phyloP scores from a whole-genome alignment of 2,329 filamentous ascomycete species.

The Aspergillus ruber region DNA sequence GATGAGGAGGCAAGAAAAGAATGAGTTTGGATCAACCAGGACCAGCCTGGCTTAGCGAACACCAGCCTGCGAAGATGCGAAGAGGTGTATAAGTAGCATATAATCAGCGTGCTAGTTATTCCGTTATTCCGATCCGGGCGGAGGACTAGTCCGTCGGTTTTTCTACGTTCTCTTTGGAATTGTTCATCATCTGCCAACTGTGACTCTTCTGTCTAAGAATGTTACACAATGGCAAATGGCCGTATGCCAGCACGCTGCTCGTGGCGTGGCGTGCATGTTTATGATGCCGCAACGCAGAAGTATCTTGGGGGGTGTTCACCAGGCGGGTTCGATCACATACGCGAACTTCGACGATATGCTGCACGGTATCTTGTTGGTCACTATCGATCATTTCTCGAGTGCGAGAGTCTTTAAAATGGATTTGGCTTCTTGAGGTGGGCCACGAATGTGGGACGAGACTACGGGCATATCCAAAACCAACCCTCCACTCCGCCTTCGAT shows the following conservation, averaged over 20 bases:
- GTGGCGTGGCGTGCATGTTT: neutral
- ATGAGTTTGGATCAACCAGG: conserved; percentile 19
- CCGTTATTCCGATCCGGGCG: neutral
- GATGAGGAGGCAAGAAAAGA: conserved; percentile 4
- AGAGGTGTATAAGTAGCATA: neutral
- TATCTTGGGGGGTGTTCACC: neutral
- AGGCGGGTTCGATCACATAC: neutral
- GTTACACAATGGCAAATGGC: neutral
- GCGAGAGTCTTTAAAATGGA: neutral
- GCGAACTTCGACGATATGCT: neutral
- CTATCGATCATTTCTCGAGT: too few relatives aligned
- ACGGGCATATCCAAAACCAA: neutral
- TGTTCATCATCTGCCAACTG: too few relatives aligned
- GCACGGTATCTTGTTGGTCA: neutral
- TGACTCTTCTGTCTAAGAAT: neutral
- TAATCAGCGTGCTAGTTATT: neutral
- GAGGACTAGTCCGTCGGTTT: neutral
- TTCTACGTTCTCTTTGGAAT: too few relatives aligned
- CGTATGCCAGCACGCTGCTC: neutral
- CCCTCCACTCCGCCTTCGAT: neutral
- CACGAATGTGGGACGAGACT: neutral
- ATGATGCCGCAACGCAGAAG: neutral
- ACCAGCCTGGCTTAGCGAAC: conserved; percentile 20
- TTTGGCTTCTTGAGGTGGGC: neutral
- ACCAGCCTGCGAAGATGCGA: too few relatives aligned